Evolutionary conservation across 202 grass and related monocot species (phyloP), one percentile per base, ranked within the genome.

Genomic region (Zoysia matrella): DNA sequence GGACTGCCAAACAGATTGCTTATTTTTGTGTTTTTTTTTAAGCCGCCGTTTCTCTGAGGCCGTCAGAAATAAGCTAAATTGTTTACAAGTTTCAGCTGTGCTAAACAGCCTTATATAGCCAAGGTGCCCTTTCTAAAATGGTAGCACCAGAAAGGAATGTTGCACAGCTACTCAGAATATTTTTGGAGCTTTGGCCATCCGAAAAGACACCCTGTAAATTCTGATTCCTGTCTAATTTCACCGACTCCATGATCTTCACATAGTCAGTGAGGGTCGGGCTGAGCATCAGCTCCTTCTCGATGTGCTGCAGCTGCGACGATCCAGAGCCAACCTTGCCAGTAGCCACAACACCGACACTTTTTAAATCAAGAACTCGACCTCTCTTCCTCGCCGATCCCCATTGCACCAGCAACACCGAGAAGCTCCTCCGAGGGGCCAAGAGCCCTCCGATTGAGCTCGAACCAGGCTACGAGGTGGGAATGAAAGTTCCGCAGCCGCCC

Each of bases 241-340:
- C 92, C 1, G 92, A 95, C 80, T 98, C 95, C 92, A 98, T 95
- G 74, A 95, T 81, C 87, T 98, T 98, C 86, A 95, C 90, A 85
- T 98, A 98, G 85, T 98, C 95, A 11, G 87, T 81, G 81, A 98
- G 95, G 9, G 88, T 84, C 3, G 95, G 88, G 52, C 79, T 93
- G 86, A 95, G 95, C 1, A 69, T 93, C 11, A 95, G 85, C 67
- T 95, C 92, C 84, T 98, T 89, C 84, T 98, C 92, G 18, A 98
- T 86, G 75, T 82, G 84, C 80, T 82, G 76, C 72, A 84, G 11
- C 49, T 75, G 60, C 3, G 81, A 56, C 0, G 83, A 89, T 47
- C 78, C 57, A 6, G 82, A 52, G 12, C 52, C 76, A 5, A 57
- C 71, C 54, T 85, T 77, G 11, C 80, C 84, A 51, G 84, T 79